A percentile compares a stretch with the other conserved stretches of the same genome.
These are phyloP conservation scores for Diphasiastrum complanatum DNA, from an alignment of 83 land plant species.

Conservation along the genomic window DNA sequence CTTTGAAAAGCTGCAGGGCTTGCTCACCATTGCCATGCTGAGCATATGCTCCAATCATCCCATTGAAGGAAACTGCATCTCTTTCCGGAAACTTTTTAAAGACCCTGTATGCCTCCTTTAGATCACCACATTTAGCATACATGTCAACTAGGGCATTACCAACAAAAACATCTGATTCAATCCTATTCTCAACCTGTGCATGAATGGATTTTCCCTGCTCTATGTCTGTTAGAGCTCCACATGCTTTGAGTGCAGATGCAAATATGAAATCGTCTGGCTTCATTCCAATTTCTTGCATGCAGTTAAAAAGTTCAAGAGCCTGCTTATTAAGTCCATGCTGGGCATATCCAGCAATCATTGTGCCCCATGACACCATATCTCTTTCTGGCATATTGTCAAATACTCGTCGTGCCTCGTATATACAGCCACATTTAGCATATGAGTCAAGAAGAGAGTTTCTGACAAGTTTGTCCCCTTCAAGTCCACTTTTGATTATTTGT, in stretches of 20 bases:
- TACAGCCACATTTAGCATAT: slow-evolving; percentile 52
- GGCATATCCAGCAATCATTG: slow-evolving; percentile 13
- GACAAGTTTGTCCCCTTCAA: slow-evolving; percentile 28
- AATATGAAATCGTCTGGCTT: slow-evolving; percentile 32
- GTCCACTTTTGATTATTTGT: slow-evolving; percentile 25
- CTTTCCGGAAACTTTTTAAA: slow-evolving; percentile 25
- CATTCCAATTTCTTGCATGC: slow-evolving; percentile 18
- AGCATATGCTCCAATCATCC: slow-evolving; percentile 37
- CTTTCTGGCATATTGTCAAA: slow-evolving; percentile 21
- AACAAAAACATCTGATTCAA: slow-evolving; percentile 23
- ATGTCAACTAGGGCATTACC: slow-evolving; percentile 55
- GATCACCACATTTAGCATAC: slow-evolving; percentile 43
- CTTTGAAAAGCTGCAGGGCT: slow-evolving; percentile 30
- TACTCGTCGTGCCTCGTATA: slow-evolving; percentile 21
- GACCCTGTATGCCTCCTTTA: slow-evolving; percentile 36
- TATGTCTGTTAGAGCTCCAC: slow-evolving; percentile 26
- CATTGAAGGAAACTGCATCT: slow-evolving; percentile 43
- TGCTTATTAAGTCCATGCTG: slow-evolving; percentile 4
- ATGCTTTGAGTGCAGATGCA: slow-evolving; percentile 20
- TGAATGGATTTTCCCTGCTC: slow-evolving; percentile 38
- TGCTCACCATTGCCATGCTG: slow-evolving; percentile 44
- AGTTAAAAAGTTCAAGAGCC: slow-evolving; percentile 19
- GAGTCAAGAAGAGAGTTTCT: slow-evolving; percentile 36
- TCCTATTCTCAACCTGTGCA: slow-evolving; percentile 30
- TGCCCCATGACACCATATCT: slow-evolving; percentile 43